phyloP scores from a whole-genome alignment of 108 stramenopile species.

The Nitzschia sp. region DNA sequence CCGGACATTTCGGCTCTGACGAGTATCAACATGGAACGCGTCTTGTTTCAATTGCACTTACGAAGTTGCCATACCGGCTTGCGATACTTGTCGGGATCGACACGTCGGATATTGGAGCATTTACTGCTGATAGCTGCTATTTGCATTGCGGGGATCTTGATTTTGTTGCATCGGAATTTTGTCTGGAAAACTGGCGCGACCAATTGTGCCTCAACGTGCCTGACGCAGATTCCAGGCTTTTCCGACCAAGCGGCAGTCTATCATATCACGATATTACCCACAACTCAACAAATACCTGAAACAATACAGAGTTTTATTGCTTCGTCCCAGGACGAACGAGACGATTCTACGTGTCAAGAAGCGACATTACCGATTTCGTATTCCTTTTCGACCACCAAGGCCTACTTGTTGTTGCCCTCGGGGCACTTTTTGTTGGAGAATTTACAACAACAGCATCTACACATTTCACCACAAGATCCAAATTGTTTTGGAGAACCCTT shows the following conservation, averaged over 20 bases:
- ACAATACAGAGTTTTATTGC: too few species aligned
- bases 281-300: background rate
- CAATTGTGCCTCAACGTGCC: slow-evolving; percentile 43
- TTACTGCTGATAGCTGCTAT: slow-evolving; percentile 55
- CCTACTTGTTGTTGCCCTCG: slow-evolving; percentile 58
- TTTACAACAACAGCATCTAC: slow-evolving; percentile 53
- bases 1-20: too few species aligned
- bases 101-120: slow-evolving; percentile 59
- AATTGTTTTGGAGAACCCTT: slow-evolving; percentile 82
- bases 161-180: slow-evolving; percentile 66
- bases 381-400: slow-evolving; percentile 65
- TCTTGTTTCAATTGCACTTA: slow-evolving; percentile 67
- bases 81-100: slow-evolving; percentile 45
- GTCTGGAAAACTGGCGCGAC: slow-evolving; percentile 35
- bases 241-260: background rate
- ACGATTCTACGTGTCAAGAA: background rate
- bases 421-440: slow-evolving; percentile 26
- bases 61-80: slow-evolving; percentile 58
- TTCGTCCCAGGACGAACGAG: background rate
- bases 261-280: background rate
- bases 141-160: slow-evolving; percentile 54
- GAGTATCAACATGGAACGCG: slow-evolving; percentile 88
- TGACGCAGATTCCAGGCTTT: slow-evolving; percentile 49
- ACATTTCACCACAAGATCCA: slow-evolving; percentile 51
- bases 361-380: slow-evolving; percentile 17